A percentile compares a stretch with the other conserved stretches of the same genome.
These are phyloP conservation scores for Leccinum arenicola DNA, from an alignment of 768 basidiomycete species.

Conservation along the genomic window DNA sequence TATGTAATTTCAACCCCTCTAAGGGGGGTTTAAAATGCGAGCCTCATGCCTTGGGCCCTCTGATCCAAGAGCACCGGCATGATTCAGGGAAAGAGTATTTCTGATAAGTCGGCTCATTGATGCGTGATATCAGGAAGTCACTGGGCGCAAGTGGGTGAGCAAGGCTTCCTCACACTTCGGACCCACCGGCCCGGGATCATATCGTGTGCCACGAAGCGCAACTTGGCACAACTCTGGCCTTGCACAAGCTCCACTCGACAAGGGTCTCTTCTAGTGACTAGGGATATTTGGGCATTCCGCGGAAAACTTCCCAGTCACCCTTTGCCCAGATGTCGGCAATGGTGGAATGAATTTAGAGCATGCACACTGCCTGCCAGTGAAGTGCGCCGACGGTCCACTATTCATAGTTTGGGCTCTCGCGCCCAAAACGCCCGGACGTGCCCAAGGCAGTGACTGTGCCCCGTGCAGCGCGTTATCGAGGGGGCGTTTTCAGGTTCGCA, in stretches of 20 bases:
- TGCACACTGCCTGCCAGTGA: not conserved
- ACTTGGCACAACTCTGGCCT: not conserved
- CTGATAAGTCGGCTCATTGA: not conserved
- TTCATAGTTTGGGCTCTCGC: conserved; percentile 4
- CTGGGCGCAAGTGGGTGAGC: not conserved
- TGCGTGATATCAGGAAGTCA: not conserved
- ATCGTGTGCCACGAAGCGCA: not conserved
- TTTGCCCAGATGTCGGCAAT: conserved; percentile 6
- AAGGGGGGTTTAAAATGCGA: conserved; percentile 7
- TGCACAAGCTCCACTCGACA: not conserved
- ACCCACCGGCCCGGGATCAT: not conserved
- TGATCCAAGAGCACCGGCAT: not conserved
- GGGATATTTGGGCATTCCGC: not conserved
- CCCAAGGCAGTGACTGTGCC: conserved; percentile 15
- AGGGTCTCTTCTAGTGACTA: not conserved
- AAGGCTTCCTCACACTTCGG: not conserved
- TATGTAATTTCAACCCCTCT: conserved; percentile 15
- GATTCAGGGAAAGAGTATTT: too few species aligned
- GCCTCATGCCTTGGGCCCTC: not conserved
- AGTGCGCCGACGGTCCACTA: not conserved
- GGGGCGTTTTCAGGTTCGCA: conserved; percentile 3
- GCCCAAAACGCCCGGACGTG: conserved; percentile 1
- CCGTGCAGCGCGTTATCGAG: conserved; percentile 13
- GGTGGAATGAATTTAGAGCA: conserved; percentile 2
- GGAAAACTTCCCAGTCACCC: not conserved